These are phyloP conservation scores for Phlebiopsis flavidoalba DNA, from an alignment of 768 basidiomycete species.

Conservation along the genomic window DNA sequence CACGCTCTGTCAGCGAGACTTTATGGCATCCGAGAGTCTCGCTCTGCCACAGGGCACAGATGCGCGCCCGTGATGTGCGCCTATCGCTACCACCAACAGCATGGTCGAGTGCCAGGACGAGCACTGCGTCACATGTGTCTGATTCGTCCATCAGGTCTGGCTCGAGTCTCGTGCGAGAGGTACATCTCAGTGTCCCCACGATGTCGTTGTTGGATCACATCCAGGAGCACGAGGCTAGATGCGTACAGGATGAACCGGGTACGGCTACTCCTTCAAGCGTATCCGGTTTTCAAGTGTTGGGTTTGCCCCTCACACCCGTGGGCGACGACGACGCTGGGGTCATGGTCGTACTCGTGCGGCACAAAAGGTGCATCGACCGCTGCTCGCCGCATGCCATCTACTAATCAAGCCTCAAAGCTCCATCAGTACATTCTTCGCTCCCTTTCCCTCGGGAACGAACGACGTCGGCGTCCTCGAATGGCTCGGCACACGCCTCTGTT, in stretches of 20 bases:
- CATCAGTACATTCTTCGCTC: not conserved
- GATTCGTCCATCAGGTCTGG: slow-evolving; percentile 14
- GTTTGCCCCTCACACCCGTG: slow-evolving; percentile 18
- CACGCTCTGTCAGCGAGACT: slow-evolving; percentile 22
- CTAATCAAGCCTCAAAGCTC: slow-evolving; percentile 1
- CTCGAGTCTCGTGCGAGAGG: slow-evolving; percentile 2
- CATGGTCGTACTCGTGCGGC: not conserved
- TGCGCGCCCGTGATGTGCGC: slow-evolving; percentile 4
- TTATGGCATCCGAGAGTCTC: slow-evolving; percentile 4
- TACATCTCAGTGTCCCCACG: not conserved
- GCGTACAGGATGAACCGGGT: slow-evolving; percentile 12
- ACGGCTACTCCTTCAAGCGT: slow-evolving; percentile 17
- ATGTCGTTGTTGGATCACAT: slow-evolving; percentile 13
- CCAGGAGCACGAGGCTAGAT: slow-evolving; percentile 8
- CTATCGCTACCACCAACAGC: slow-evolving; percentile 19
- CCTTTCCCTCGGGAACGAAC: slow-evolving; percentile 8
- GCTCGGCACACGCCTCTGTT: slow-evolving; percentile 4
- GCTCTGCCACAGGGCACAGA: slow-evolving; percentile 3
- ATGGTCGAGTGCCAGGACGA: slow-evolving; percentile 12
- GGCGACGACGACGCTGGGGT: slow-evolving; percentile 9
- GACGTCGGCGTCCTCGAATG: slow-evolving; percentile 10
- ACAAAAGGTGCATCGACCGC: not conserved
- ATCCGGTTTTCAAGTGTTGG: slow-evolving; percentile 16
- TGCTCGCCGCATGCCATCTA: not conserved
- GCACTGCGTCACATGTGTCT: slow-evolving; percentile 14